Percentiles rank a stretch among this genome's conserved stretches.
phyloP scores from a whole-genome alignment of 2,329 filamentous ascomycete species.

The Dothiorella sarmentorum region DNA sequence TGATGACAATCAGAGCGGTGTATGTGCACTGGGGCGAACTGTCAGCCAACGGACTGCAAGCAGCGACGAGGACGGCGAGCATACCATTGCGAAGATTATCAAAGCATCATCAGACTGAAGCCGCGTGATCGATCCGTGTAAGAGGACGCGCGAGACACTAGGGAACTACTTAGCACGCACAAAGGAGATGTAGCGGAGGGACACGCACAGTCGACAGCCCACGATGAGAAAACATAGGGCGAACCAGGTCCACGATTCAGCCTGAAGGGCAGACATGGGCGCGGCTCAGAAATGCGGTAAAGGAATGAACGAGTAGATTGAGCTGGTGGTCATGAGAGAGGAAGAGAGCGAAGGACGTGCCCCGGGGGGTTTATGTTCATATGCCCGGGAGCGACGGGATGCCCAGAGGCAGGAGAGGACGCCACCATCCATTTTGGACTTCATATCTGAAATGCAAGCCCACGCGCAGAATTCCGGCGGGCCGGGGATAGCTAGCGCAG shows the following conservation, averaged over 20 bases:
- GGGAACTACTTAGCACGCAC: not conserved
- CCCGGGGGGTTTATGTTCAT: not conserved
- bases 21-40: slow-evolving; percentile 27
- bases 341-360: not conserved
- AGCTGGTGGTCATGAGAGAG: not conserved
- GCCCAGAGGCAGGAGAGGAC: not conserved
- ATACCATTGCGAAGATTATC: slow-evolving; percentile 35
- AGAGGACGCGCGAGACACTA: slow-evolving; percentile 41
- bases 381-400: not conserved
- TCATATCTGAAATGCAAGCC: not conserved
- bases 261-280: slow-evolving; percentile 27
- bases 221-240: slow-evolving; percentile 38
- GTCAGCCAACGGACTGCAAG: not conserved
- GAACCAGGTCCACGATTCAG: slow-evolving; percentile 49
- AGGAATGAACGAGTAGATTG: not conserved
- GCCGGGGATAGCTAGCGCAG: not conserved
- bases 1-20: slow-evolving; percentile 32
- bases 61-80: not conserved
- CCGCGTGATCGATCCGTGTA: not conserved
- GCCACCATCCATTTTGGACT: not conserved
- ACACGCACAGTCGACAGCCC: slow-evolving; percentile 24
- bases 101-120: slow-evolving; percentile 37
- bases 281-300: not conserved
- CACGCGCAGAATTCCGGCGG: not conserved
- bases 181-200: slow-evolving; percentile 38